A percentile compares a stretch with the other conserved stretches of the same genome.
These are phyloP conservation scores for Metrosideros polymorpha DNA, from an alignment of 441 rosid species.

Conservation along the genomic window DNA sequence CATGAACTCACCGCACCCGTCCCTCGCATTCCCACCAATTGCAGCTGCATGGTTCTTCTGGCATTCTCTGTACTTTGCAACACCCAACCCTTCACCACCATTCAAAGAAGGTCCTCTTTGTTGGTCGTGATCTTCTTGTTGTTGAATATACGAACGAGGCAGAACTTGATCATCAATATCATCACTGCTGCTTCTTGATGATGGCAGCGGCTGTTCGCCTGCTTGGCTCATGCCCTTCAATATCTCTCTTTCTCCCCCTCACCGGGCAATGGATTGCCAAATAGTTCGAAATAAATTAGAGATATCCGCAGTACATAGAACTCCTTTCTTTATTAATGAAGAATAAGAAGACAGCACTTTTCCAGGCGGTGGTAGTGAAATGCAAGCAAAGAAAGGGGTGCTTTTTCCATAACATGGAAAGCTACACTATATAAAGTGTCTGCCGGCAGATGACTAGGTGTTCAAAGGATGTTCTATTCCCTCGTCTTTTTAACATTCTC, in stretches of 20 bases:
- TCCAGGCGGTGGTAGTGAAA: background rate
- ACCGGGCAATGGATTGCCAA: background rate
- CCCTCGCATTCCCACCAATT: background rate
- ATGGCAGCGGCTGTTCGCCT: background rate
- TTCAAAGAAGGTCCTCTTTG: background rate
- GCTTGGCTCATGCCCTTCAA: background rate
- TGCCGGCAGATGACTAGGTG: background rate
- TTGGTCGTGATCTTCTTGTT: background rate
- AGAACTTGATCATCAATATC: background rate
- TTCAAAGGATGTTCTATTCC: background rate
- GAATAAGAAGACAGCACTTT: background rate
- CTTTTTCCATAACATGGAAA: background rate
- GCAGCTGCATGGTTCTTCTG: constrained; percentile 6
- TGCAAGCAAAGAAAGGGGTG: background rate
- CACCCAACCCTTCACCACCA: background rate
- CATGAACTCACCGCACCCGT: constrained; percentile 1
- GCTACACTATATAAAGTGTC: background rate
- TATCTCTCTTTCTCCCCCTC: background rate
- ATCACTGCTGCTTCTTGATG: background rate
- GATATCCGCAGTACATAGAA: background rate
- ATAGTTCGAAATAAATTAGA: background rate
- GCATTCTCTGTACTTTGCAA: background rate
- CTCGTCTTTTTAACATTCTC: background rate
- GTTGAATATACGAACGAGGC: background rate
- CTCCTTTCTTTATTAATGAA: background rate